A percentile compares a stretch with the other conserved stretches of the same genome.
These are phyloP conservation scores for Xerocomus potaroensis DNA, from an alignment of 768 basidiomycete genomes.

Conservation along the genomic window DNA sequence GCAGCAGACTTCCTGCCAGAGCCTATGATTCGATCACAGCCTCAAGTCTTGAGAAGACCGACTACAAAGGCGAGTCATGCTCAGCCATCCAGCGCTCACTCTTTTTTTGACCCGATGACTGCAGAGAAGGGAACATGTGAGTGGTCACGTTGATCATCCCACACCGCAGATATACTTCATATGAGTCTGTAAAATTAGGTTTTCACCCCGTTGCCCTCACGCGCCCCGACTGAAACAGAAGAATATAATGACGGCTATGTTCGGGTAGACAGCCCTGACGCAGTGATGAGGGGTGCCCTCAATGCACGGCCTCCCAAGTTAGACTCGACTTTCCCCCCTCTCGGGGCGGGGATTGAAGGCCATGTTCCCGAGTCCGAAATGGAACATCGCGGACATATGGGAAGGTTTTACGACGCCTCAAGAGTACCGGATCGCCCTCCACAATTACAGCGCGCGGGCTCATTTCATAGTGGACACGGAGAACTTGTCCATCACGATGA, in stretches of 20 bases:
- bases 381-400: constrained; percentile 15
- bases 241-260: constrained; percentile 31
- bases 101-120: constrained; percentile 9
- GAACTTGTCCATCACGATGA: constrained; percentile 14
- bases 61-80: constrained; percentile 23
- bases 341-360: constrained; percentile 18
- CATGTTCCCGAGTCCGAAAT: constrained; percentile 23
- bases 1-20: constrained; percentile 24
- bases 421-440: constrained; percentile 24
- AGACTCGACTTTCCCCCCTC: constrained; percentile 18
- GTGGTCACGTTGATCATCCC: constrained; percentile 2
- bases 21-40: constrained; percentile 17
- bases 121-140: constrained; percentile 33
- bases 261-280: constrained; percentile 30
- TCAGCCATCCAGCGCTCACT: neutral
- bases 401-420: constrained; percentile 18
- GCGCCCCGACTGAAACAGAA: constrained; percentile 30
- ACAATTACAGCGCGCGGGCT: constrained; percentile 11
- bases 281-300: constrained; percentile 30
- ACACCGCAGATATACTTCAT: constrained; percentile 9
- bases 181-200: constrained; percentile 13
- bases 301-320: constrained; percentile 30
- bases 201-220: constrained; percentile 32
- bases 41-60: constrained; percentile 24
- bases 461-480: constrained; percentile 21